Conservation (phyloP, 352 stramenopile species). For the Phytophthora aleatoria region DNA sequence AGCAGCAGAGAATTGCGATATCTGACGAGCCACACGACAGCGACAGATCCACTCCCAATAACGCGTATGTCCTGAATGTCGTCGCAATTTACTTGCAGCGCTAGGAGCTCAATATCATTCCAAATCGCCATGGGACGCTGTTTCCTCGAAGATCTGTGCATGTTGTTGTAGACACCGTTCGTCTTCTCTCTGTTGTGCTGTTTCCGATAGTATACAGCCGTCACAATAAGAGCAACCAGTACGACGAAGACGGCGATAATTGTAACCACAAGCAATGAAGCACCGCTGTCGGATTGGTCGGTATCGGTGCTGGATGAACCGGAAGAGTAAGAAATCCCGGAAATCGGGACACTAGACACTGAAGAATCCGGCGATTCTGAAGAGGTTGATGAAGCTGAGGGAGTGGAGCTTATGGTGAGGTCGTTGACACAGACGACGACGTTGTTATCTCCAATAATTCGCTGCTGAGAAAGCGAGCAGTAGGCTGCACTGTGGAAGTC, state of each 20-base stretch:
- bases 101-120: slow-evolving; percentile 26
- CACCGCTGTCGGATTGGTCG: neutral
- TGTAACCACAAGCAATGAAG: slow-evolving; percentile 5
- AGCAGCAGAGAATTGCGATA: slow-evolving; percentile 28
- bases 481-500: slow-evolving; percentile 14
- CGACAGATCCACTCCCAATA: slow-evolving; percentile 27
- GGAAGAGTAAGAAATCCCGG: slow-evolving; percentile 12
- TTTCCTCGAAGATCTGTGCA: slow-evolving; percentile 9
- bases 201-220: slow-evolving; percentile 15
- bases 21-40: slow-evolving; percentile 30
- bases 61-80: slow-evolving; percentile 28
- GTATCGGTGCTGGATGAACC: slow-evolving; percentile 11
- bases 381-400: neutral
- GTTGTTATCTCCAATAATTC: slow-evolving; percentile 15
- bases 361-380: slow-evolving; percentile 9
- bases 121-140: slow-evolving; percentile 13
- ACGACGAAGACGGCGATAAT: slow-evolving; percentile 3
- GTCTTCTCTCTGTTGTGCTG: neutral
- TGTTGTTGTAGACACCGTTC: slow-evolving; percentile 4
- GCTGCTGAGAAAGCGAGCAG: slow-evolving; percentile 17
- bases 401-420: neutral
- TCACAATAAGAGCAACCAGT: slow-evolving; percentile 3
- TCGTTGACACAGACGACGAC: slow-evolving; percentile 15
- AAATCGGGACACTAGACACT: neutral
- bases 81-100: slow-evolving; percentile 20